Evolutionary conservation across 2,329 filamentous ascomycete species (phyloP).

Genomic region (Penicillium sclerotiorum): DNA sequence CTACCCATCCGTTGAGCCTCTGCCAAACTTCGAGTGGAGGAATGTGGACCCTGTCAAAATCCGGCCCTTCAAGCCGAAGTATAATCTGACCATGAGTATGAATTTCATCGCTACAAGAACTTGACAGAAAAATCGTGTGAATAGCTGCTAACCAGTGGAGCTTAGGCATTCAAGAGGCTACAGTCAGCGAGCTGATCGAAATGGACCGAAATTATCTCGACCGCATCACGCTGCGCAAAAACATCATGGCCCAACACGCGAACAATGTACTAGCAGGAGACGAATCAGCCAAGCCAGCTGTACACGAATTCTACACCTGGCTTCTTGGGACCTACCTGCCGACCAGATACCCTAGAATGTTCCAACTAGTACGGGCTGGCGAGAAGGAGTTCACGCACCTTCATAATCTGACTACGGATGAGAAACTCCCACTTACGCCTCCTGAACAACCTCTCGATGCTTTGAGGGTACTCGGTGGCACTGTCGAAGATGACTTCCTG

Average conservation of each 20-base stretch:
- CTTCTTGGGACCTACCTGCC: constrained; percentile 60
- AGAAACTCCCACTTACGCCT: constrained; percentile 7
- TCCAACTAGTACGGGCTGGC: constrained; percentile 31
- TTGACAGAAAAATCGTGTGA: background rate
- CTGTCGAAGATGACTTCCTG: constrained; percentile 16
- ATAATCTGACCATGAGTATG: constrained; percentile 15
- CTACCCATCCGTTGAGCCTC: constrained; percentile 8
- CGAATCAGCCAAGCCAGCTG: constrained; percentile 3
- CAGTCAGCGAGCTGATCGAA: constrained; percentile 10
- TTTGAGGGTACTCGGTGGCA: constrained; percentile 6
- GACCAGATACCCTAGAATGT: constrained; percentile 58
- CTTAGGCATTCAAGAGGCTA: constrained; percentile 10
- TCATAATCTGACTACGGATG: constrained; percentile 3
- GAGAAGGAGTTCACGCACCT: constrained; percentile 41
- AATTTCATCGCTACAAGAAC: background rate
- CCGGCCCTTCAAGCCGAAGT: constrained; percentile 15
- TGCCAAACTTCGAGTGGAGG: constrained; percentile 11
- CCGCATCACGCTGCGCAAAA: constrained; percentile 13
- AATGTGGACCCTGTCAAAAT: constrained; percentile 8
- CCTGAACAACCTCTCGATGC: background rate
- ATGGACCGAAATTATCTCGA: constrained; percentile 18
- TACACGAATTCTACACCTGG: constrained; percentile 41
- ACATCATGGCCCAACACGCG: constrained; percentile 4
- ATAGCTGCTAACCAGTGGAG: background rate
- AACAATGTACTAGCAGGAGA: constrained; percentile 7